Evolutionary conservation across 2,329 filamentous ascomycete genomes (phyloP), one percentile per base, ranked within the genome.

Genomic region (Xylariaceae sp.): DNA sequence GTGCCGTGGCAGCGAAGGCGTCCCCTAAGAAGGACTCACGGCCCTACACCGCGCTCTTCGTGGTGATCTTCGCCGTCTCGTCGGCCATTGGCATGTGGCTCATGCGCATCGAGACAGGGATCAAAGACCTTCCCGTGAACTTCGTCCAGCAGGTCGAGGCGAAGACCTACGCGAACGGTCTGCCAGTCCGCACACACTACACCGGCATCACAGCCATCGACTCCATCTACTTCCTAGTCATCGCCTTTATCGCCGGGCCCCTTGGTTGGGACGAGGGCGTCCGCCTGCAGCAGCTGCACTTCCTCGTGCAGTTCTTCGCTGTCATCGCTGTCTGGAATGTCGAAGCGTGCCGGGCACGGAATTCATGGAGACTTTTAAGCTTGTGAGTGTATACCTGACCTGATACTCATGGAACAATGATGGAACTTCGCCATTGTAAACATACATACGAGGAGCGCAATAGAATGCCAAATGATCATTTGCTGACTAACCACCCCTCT

Each of bases 211-310:
- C 39, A 9, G 54, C 44, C n/a, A 7, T 70, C 24, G 61, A 61
- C 23, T 34, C 24, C 17, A 52, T 64, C 17, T 29, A 52, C 19
- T 65, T 64, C 46, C 56, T 71, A 4, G 67, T 68, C 45, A 43
- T 62, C 16, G 65, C 66, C 0, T 71, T 70, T 54, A 29, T 66
- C 39, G 62, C 67, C 19, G 69, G 67, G 0, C 60, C 67, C 6
- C 63, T 65, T 16, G 53, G 56, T 16, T 69, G 63, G 63, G 69
- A 69, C 43, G 48, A 40, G 37, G 65, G 65, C 29, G 62, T 65
- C 1, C 61, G 59, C 16, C 41, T 63, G 14, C 67, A 70, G 56
- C 69, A 71, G 61, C 28, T 59, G n/a, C 65, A 69, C 46, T 70
- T 71, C 57, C 51, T 70, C 6, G 46, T 66, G 39, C 61, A 65